Base-by-base conservation (phyloP, 345 rosid genomes). In the Eucalyptus microcorys region DNA sequence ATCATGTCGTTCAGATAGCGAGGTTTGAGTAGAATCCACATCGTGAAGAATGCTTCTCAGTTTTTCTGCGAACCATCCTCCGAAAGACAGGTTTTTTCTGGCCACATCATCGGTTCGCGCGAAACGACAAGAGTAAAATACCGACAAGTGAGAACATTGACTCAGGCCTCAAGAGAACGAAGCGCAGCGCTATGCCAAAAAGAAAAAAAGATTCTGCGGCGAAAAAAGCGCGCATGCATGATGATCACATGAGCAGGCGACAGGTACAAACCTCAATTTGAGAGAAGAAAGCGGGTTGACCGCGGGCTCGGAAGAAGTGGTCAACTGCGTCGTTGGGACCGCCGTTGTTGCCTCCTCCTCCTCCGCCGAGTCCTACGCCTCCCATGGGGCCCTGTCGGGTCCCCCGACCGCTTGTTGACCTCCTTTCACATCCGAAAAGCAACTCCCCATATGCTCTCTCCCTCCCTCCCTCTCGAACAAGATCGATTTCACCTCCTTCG, bases 351-450 rank as follows among this genome's bases (percentile, higher is more conserved):
- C 57, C 52, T 49, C 68, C 61, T 87, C 24, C 89, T 53, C 57
- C 93, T 86, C 15, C 8, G 86, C 81, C 10, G 87, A n/a, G 43
- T 42, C 84, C 49, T 40, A 21, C 2, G 2, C 10, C 88, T 16
- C 86, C 85, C 32, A 49, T 87, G 90, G 95, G 90, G 85, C 89
- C 89, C 27, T 32, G 90, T 24, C 90, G 92, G 91, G 93, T 85
- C 89, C 98, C 86, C 98, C 98, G 2, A 95, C 79, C 6, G 95
- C 99, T 89, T 95, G 98, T 91, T 95, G 91, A 32, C 97, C 99
- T 34, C 96, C 99, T 61, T 53, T 89, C 88, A 96, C 88, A 43
- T 95, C 98, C 11, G 97, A 92, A 5, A 91, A 66, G 88, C 98
- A 97, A 2, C 59, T 85, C 27, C 99, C 98, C 99, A 97, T 7